Evolutionary conservation across 345 rosid species (phyloP), one percentile per base, ranked within the genome.

Genomic region (Bruguiera sexangula): DNA sequence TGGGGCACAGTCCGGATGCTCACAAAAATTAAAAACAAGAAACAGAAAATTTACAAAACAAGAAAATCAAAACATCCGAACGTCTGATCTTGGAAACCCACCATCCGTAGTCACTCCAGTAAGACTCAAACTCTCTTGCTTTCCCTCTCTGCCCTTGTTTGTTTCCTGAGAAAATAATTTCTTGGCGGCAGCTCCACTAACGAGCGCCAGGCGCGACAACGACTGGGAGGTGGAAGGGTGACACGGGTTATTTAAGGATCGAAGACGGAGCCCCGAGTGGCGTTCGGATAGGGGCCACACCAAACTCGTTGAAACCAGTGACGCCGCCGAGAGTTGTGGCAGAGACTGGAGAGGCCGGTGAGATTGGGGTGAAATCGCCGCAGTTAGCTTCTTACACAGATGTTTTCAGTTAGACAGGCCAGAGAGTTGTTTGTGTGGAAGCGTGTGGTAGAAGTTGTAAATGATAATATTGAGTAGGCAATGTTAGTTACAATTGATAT

Each of bases 41-140:
- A 34, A 6, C 36, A 34, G 6, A 34, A 34, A 34, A 34, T 34
- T 34, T 34, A 6, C 36, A 6, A 6, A 34, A 32, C 1, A 32
- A 32, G 36, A 32, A 32, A 32, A 32, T 32, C 7, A 5, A 32
- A 32, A 34, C 36, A 34, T 8, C 36, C 36, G 1, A 34, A 6
- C 8, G 36, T 34, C 36, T 34, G 8, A 34, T 6, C 7, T 34
- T 1, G 6, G 36, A 34, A 32, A 34, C 1, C 36, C 89, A 89
- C 91, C 78, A 85, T 91, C 39, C 96, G 96, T 57, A 71, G 87
- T 70, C 79, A 81, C 65, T 86, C 97, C 76, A 81, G 93, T 87
- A 80, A 75, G 81, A 34, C 37, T 34, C 37, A 8, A 4, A 5
- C 43, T 34, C 37, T 34, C 37, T 34, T 8, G 2, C 31, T 59